phyloP scores from a whole-genome alignment of 352 stramenopile species.

The Blastocystis hominis region DNA sequence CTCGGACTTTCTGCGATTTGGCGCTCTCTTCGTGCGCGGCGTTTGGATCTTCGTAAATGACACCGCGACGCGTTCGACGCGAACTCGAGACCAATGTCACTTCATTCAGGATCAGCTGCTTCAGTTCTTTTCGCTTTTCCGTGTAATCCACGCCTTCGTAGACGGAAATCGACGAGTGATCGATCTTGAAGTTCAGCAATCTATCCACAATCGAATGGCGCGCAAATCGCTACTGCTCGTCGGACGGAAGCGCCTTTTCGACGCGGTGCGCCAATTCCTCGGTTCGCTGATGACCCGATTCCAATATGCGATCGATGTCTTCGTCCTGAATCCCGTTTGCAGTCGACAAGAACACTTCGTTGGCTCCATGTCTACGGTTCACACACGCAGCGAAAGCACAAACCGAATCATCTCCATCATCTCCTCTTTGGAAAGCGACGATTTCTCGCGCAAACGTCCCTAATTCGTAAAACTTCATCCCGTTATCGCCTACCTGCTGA shows the following conservation, averaged over 20 bases:
- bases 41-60: no score
- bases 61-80: no score
- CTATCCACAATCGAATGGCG: neutral
- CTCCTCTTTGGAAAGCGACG: neutral
- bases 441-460: no score
- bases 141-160: conserved; percentile 58
- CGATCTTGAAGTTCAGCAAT: conserved; percentile 54
- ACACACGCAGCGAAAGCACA: conserved; percentile 95
- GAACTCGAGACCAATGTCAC: neutral
- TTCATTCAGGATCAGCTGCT: neutral
- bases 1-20: neutral
- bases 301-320: conserved; percentile 80
- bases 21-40: no score
- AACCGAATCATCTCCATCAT: conserved; percentile 66
- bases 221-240: conserved; percentile 61
- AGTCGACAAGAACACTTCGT: conserved; percentile 70
- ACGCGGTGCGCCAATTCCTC: conserved; percentile 69
- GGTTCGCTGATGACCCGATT: conserved; percentile 78
- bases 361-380: conserved; percentile 71
- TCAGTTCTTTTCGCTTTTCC: conserved; percentile 64
- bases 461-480: no score
- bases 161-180: conserved; percentile 17
- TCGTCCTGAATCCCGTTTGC: conserved; percentile 66
- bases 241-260: conserved; percentile 60
- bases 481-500: conserved; percentile 74